These are phyloP conservation scores for Neofusicoccum kwambonambiense DNA, from an alignment of 2,329 filamentous ascomycete genomes.

Conservation along the genomic window DNA sequence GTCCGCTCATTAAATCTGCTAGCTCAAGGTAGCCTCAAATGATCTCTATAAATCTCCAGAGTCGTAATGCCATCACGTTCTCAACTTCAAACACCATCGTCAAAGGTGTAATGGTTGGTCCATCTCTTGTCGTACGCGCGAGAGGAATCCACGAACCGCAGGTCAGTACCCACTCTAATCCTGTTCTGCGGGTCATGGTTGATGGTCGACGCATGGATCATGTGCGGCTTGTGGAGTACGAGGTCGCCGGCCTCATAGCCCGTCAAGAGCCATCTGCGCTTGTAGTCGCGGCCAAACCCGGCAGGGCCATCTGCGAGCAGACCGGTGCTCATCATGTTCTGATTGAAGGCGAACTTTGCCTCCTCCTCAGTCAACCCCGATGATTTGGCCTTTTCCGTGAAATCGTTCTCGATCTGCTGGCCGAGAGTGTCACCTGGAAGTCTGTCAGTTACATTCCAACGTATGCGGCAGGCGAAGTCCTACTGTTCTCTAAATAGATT, in stretches of 20 bases:
- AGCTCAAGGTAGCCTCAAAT: too few relatives aligned
- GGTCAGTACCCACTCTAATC: slow-evolving; percentile 57
- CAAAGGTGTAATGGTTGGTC: slow-evolving; percentile 1
- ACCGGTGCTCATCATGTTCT: slow-evolving; percentile 56
- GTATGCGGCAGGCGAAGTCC: background rate
- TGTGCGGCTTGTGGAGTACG: slow-evolving; percentile 46
- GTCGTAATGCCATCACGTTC: background rate
- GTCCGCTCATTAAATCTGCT: too few relatives aligned
- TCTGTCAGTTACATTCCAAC: background rate
- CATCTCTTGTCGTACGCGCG: slow-evolving; percentile 48
- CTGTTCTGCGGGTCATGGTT: slow-evolving; percentile 53
- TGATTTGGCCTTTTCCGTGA: slow-evolving; percentile 38
- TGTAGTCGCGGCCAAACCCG: slow-evolving; percentile 30
- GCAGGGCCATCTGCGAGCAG: slow-evolving; percentile 49
- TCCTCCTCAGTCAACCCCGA: slow-evolving; percentile 51
- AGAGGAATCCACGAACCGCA: slow-evolving; percentile 55
- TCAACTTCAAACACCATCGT: background rate
- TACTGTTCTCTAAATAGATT: slow-evolving; percentile 43
- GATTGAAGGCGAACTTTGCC: slow-evolving; percentile 39
- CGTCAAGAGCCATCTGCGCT: slow-evolving; percentile 45
- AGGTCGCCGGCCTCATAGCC: slow-evolving; percentile 53
- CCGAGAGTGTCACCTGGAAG: slow-evolving; percentile 29
- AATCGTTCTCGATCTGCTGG: slow-evolving; percentile 40
- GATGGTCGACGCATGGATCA: slow-evolving; percentile 50
- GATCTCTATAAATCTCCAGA: too few relatives aligned